A percentile compares a stretch with the other conserved stretches of the same genome.
These are phyloP conservation scores for Ilex paraguariensis DNA, from an alignment of 305 asterid species.

Conservation along the genomic window DNA sequence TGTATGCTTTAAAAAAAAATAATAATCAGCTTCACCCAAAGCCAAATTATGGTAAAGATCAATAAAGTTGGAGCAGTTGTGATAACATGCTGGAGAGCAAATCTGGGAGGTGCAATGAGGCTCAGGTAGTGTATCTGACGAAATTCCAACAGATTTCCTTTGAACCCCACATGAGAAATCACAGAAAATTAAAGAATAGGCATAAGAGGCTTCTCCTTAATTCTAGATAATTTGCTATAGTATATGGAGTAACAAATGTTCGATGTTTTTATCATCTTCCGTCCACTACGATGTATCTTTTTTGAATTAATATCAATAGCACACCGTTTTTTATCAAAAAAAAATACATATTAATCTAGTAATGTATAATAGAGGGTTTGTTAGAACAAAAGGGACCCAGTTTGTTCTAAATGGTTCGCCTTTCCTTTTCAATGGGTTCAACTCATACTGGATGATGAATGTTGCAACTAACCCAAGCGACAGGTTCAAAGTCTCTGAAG, in stretches of 20 bases:
- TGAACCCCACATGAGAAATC: conserved; percentile 32
- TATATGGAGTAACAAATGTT: no score
- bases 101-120: conserved; percentile 28
- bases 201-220: no score
- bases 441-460: conserved; percentile 74
- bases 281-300: no score
- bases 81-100: conserved; percentile 43
- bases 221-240: no score
- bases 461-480: conserved; percentile 42
- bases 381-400: conserved; percentile 32
- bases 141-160: conserved; percentile 45
- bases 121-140: conserved; percentile 48
- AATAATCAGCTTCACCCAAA: conserved; percentile 44
- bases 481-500: conserved; percentile 48
- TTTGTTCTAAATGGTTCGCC: conserved; percentile 48
- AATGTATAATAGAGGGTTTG: conserved; percentile 30
- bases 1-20: background rate
- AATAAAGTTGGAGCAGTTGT: conserved; percentile 52
- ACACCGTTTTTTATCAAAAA: no score
- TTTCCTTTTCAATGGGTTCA: conserved; percentile 72
- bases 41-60: conserved; percentile 57
- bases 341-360: no score
- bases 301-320: no score
- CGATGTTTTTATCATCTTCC: no score
- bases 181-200: no score